Percentiles rank a stretch among this genome's conserved stretches.
Evolutionary conservation across 352 stramenopile genomes (phyloP).

Genomic region (Phytopythium vexans): DNA sequence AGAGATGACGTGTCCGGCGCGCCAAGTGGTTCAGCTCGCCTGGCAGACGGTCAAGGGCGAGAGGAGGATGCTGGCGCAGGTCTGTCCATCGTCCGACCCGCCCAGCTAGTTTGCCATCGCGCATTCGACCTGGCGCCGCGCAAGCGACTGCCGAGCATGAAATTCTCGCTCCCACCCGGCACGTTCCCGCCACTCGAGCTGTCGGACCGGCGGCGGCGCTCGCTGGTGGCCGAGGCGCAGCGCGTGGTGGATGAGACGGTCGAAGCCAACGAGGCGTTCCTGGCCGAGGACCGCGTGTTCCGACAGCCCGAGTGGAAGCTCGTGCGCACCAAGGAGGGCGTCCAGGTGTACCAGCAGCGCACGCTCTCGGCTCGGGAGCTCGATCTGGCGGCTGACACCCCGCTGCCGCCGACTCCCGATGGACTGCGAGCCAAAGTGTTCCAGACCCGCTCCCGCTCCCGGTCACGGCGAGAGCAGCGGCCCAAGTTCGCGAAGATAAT

Average conservation of each 20-base stretch:
- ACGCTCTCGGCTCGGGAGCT: not conserved
- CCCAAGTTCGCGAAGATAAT: too few relatives aligned
- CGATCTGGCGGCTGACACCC: too few relatives aligned
- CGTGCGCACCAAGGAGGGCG: slow-evolving; percentile 36
- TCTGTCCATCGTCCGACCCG: too few relatives aligned
- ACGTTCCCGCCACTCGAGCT: slow-evolving; percentile 26
- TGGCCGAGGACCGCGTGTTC: slow-evolving; percentile 20
- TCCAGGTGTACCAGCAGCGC: slow-evolving; percentile 29
- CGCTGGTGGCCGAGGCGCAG: slow-evolving; percentile 29
- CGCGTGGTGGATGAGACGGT: slow-evolving; percentile 39
- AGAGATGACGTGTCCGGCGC: too few relatives aligned
- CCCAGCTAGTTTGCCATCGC: too few relatives aligned
- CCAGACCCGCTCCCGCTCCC: too few relatives aligned
- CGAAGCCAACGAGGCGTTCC: slow-evolving; percentile 32
- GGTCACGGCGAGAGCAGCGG: too few relatives aligned
- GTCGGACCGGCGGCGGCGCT: slow-evolving; percentile 19
- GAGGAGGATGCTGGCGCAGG: too few relatives aligned
- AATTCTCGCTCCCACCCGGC: slow-evolving; percentile 37
- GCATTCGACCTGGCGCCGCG: not conserved
- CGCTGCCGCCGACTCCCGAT: too few relatives aligned
- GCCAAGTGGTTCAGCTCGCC: too few relatives aligned
- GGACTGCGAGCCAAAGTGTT: too few relatives aligned
- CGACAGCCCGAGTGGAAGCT: slow-evolving; percentile 27
- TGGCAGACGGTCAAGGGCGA: too few relatives aligned
- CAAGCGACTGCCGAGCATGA: slow-evolving; percentile 14